Evolutionary conservation across 2,329 filamentous ascomycete genomes (phyloP), one percentile per base, ranked within the genome.

Genomic region (Fusarium gaditjirri): DNA sequence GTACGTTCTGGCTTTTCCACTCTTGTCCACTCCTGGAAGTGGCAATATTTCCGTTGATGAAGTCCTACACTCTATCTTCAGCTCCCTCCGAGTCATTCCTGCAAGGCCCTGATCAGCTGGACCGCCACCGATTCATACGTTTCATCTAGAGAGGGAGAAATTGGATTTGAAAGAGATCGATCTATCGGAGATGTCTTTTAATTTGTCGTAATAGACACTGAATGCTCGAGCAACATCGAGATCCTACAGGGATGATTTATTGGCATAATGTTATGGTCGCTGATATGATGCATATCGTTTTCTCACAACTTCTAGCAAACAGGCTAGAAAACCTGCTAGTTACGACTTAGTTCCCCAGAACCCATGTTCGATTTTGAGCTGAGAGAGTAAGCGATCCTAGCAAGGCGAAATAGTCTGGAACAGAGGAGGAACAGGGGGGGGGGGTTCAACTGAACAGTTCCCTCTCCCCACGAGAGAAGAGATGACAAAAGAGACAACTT

Each of bases 401-500:
- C 49, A 35, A 49, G 36, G 61, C 50, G 63, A 58, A 50, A n/a
- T 52, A 35, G 17, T 19, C 55, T 68, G 47, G 62, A 55, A 55
- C 62, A 44, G 21, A n/a, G 42, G 31, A 31, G 9, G 41, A 29
- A 43, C 63, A 41, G 65, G 65, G 65, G 65, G n/a, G n/a, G n/a
- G n/a, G n/a, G n/a, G n/a, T n/a, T n/a, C n/a, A n/a, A n/a, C n/a
- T n/a, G n/a, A n/a, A 54, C 17, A 67, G 61, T 61, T 72, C 42
- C 53, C 70, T 73, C 70, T 70, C 61, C 46, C 43, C 70, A 47
- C 61, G 70, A 29, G 70, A 58, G 49, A 72, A 72, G 70, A 73
- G 70, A 63, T 17, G 71, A 72, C 61, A 57, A 54, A 56, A 54
- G 65, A 61, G 70, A 52, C 39, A 71, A 73, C 70, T 42, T 39